Percentiles rank a stretch among this genome's conserved stretches.
Evolutionary conservation across 768 basidiomycete genomes (phyloP).

Genomic region (Filobasidium floriforme): DNA sequence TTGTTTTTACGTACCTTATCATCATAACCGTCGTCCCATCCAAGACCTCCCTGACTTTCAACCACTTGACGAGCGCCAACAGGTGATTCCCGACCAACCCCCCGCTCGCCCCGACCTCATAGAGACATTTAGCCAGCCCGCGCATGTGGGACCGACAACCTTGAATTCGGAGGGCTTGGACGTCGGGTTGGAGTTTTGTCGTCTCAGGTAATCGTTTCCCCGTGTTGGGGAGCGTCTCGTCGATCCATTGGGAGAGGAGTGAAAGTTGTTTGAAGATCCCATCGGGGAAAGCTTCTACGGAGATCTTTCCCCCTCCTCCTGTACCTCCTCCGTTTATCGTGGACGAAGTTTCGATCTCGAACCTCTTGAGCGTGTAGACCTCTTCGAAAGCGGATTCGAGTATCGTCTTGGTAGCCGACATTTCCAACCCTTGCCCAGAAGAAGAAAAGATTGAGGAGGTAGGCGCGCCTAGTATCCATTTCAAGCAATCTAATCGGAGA

Average conservation of each 20-base stretch:
- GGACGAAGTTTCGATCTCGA: no score
- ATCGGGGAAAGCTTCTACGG: slow-evolving; percentile 9
- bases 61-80: slow-evolving; percentile 21
- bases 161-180: slow-evolving; percentile 10
- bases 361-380: not conserved
- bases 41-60: slow-evolving; percentile 10
- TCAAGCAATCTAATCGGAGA: slow-evolving; percentile 14
- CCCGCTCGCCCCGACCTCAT: slow-evolving; percentile 14
- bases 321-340: no score
- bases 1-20: slow-evolving; percentile 21
- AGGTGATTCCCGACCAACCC: slow-evolving; percentile 7
- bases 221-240: slow-evolving; percentile 7
- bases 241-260: slow-evolving; percentile 6
- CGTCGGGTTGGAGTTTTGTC: slow-evolving; percentile 1
- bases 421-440: not conserved
- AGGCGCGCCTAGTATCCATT: slow-evolving; percentile 3
- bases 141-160: slow-evolving; percentile 11
- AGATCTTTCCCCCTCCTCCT: not conserved
- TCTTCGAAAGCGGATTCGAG: slow-evolving; percentile 5
- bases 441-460: not conserved
- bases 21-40: slow-evolving; percentile 20
- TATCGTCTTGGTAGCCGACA: not conserved
- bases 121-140: slow-evolving; percentile 8
- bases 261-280: slow-evolving; percentile 15
- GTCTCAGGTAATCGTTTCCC: slow-evolving; percentile 12